Evolutionary conservation across 805 yeast species (phyloP).

Genomic region (Wickerhamiella dianesei): DNA sequence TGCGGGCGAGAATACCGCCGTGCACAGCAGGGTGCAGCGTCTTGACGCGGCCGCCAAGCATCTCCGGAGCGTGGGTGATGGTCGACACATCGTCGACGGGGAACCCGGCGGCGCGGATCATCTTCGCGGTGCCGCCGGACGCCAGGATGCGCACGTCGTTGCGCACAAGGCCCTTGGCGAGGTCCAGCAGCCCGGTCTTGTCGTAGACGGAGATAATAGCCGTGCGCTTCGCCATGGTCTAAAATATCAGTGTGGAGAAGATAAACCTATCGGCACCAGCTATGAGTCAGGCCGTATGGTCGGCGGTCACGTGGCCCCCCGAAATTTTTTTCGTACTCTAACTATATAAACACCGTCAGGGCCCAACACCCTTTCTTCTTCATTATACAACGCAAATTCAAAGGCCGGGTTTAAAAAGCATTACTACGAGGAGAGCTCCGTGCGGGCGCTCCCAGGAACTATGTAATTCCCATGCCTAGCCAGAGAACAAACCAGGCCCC

Average conservation of each 20-base stretch:
- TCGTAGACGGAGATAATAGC: constrained; percentile 96
- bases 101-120: constrained; percentile 95
- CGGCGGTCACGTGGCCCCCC: too few relatives aligned
- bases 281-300: too few relatives aligned
- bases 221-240: constrained; percentile 35
- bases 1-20: constrained; percentile 84
- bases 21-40: constrained; percentile 98
- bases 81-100: constrained; percentile 92
- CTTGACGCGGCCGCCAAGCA: constrained; percentile 97
- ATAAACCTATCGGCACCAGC: too few relatives aligned
- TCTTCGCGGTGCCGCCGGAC: constrained; percentile 91
- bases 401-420: constrained; percentile 15
- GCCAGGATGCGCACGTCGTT: constrained; percentile 87
- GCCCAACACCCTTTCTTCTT: constrained; percentile 1
- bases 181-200: constrained; percentile 89
- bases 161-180: constrained; percentile 86
- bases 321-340: not conserved
- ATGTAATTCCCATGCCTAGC: constrained; percentile 14
- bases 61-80: constrained; percentile 97
- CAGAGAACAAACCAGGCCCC: constrained; percentile 16
- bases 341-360: too few relatives aligned
- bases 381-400: constrained; percentile 18
- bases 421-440: constrained; percentile 17
- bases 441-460: constrained; percentile 19
- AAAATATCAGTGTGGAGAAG: not conserved